Percentiles rank a stretch among this genome's conserved stretches.
These are phyloP conservation scores for Angomonas deanei DNA, from an alignment of 208 protist genomes.

Conservation along the genomic window DNA sequence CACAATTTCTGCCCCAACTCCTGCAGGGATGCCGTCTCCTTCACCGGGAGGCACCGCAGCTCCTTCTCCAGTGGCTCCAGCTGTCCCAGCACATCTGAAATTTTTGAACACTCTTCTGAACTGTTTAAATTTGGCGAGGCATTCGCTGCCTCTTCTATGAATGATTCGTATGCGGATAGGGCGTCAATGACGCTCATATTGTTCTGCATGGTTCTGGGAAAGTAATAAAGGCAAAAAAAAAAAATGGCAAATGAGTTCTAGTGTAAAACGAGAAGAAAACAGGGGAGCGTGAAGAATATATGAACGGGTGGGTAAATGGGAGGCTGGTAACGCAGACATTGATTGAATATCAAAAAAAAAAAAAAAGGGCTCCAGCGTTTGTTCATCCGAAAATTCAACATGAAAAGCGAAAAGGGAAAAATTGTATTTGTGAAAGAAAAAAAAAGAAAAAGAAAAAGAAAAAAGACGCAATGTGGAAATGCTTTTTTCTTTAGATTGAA, in stretches of 20 bases:
- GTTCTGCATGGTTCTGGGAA: background rate
- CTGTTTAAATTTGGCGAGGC: background rate
- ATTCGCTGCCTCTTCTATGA: background rate
- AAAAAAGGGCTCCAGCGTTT: background rate
- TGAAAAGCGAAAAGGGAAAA: too few relatives aligned
- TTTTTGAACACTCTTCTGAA: background rate
- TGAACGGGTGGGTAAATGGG: background rate
- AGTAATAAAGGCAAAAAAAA: background rate
- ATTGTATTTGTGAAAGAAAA: too few relatives aligned
- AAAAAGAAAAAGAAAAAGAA: too few relatives aligned
- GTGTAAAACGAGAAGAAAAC: conserved; percentile 4
- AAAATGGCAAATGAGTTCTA: background rate
- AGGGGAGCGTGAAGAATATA: conserved; percentile 5
- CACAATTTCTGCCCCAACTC: conserved; percentile 36
- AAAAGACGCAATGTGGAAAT: too few relatives aligned
- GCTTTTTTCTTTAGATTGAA: too few relatives aligned
- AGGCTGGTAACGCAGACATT: too few relatives aligned
- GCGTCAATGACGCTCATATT: background rate
- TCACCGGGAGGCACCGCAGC: conserved; percentile 26
- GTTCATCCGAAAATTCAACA: background rate
- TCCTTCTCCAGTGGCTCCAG: background rate
- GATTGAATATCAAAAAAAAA: background rate
- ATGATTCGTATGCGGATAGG: background rate
- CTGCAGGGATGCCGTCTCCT: conserved; percentile 31
- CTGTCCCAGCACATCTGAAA: background rate